Evolutionary conservation across 306 rosid species (phyloP).

Genomic region (cucumber (Cucumis sativus)): DNA sequence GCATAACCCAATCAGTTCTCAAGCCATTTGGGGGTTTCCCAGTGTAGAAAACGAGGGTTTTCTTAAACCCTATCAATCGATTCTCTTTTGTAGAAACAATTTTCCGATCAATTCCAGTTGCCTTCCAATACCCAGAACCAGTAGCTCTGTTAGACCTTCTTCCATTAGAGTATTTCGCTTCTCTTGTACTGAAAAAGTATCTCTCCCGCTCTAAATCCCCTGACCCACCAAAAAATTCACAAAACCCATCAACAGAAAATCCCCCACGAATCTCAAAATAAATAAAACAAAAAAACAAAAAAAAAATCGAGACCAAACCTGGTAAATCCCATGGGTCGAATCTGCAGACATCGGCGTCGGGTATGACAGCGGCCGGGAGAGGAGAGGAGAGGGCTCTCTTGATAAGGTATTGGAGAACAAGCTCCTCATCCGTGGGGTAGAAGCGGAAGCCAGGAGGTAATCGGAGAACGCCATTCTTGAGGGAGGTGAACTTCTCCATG

Average conservation of each 20-base stretch:
- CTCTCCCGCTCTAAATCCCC: slow-evolving; percentile 41
- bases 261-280: not conserved
- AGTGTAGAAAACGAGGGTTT: not conserved
- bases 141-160: slow-evolving; percentile 63
- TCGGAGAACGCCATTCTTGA: slow-evolving; percentile 7
- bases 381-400: slow-evolving; percentile 47
- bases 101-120: slow-evolving; percentile 40
- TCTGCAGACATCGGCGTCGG: slow-evolving; percentile 53
- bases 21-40: not conserved
- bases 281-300: too few relatives aligned
- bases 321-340: slow-evolving; percentile 82
- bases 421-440: slow-evolving; percentile 82
- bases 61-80: slow-evolving; percentile 1
- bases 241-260: not conserved
- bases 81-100: not conserved
- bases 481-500: not conserved
- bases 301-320: slow-evolving; percentile 6
- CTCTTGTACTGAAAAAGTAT: slow-evolving; percentile 60
- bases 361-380: slow-evolving; percentile 49
- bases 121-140: slow-evolving; percentile 66
- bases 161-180: slow-evolving; percentile 51
- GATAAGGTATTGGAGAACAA: slow-evolving; percentile 58
- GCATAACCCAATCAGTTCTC: slow-evolving; percentile 10
- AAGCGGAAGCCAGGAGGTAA: slow-evolving; percentile 81
- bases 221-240: not conserved